These are phyloP conservation scores for Picochlorum sp. DNA, from an alignment of 139 green algal species.

Conservation along the genomic window DNA sequence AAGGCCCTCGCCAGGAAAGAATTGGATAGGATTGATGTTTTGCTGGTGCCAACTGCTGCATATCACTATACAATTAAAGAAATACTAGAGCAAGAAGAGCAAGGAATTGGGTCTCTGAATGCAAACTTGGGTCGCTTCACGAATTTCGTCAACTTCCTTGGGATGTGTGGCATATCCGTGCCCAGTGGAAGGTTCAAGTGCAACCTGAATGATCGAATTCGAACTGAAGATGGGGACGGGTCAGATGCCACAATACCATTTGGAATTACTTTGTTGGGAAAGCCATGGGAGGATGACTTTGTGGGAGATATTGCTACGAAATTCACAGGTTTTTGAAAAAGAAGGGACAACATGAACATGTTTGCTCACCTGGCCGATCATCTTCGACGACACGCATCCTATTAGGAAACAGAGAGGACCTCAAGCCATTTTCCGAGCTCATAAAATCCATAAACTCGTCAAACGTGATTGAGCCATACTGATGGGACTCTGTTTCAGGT, in stretches of 20 bases:
- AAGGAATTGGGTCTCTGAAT: constrained; percentile 29
- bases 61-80: constrained; percentile 62
- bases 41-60: constrained; percentile 67
- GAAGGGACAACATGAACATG: background rate
- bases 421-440: background rate
- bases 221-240: background rate
- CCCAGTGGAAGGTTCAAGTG: constrained; percentile 41
- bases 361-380: background rate
- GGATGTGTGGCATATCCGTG: constrained; percentile 65
- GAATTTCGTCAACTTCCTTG: constrained; percentile 78
- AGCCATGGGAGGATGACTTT: constrained; percentile 57
- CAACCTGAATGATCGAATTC: background rate
- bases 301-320: constrained; percentile 46
- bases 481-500: no score
- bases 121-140: constrained; percentile 69
- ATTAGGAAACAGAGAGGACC: background rate
- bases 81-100: constrained; percentile 34
- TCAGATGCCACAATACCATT: constrained; percentile 47
- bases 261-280: constrained; percentile 61
- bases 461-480: background rate
- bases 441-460: background rate
- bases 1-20: constrained; percentile 22
- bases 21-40: constrained; percentile 47
- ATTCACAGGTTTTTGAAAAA: constrained; percentile 10
- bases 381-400: background rate